These are phyloP conservation scores for Oryza longistaminata DNA, from an alignment of 176 grass and related monocot genomes.

Conservation along the genomic window DNA sequence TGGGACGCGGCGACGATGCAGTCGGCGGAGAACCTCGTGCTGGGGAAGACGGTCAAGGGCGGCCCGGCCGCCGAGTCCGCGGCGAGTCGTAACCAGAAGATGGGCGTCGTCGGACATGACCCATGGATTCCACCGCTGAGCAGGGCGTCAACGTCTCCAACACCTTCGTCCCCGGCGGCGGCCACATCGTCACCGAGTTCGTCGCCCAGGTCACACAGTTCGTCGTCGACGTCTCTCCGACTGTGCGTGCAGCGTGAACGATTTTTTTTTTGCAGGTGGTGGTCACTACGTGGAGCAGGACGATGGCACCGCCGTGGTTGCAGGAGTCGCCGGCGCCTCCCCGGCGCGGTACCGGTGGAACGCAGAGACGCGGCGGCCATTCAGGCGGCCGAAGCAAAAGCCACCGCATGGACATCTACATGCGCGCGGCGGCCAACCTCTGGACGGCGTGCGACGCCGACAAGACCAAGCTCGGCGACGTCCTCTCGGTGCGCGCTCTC, in stretches of 20 bases:
- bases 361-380: constrained; percentile 78
- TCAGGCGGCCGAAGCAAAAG: constrained; percentile 55
- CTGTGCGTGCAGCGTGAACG: no score
- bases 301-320: not conserved
- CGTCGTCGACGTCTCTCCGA: no score
- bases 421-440: constrained; percentile 44
- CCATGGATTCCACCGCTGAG: constrained; percentile 34
- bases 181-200: constrained; percentile 69
- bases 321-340: no score
- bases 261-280: constrained; percentile 24
- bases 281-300: constrained; percentile 33
- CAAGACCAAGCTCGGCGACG: constrained; percentile 64
- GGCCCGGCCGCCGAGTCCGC: constrained; percentile 61
- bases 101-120: constrained; percentile 53
- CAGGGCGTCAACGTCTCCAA: constrained; percentile 60
- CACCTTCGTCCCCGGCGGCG: constrained; percentile 45
- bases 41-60: constrained; percentile 54
- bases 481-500: constrained; percentile 47
- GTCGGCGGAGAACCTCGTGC: constrained; percentile 46
- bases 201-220: constrained; percentile 46
- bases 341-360: constrained; percentile 40
- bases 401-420: constrained; percentile 36
- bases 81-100: constrained; percentile 52
- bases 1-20: constrained; percentile 82
- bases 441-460: constrained; percentile 27